Evolutionary conservation across 164 flowering plant species (phyloP), one percentile per base, ranked within the genome.

Genomic region (Vitis rotundifolia): DNA sequence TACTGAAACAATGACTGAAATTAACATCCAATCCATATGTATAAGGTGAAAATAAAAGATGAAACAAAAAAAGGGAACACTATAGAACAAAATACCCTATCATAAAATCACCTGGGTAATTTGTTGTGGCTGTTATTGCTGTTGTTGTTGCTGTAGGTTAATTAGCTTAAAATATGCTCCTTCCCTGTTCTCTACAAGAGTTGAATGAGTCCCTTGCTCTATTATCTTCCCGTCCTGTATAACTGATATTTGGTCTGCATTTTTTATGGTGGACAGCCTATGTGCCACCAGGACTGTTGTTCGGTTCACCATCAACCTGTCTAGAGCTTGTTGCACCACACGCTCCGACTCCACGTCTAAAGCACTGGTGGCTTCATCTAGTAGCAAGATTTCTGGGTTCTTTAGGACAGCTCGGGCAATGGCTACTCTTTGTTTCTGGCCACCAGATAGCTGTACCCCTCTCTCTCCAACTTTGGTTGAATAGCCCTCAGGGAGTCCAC

Each of bases 301-400:
- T 29, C 98, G 74, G 77, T 86, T 90, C 85, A 79, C 82, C 97
- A 90, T 88, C 71, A 96, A 66, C 71, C 91, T 65, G 73, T 93
- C 98, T 6, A 96, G 81, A 0, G 98, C 98, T 72, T 85, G 90
- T 64, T 93, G 99, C 49, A 96, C 99, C 8, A 91, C 70, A 0
- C 94, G 89, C 71, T 96, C 99, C 0, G 98, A 91, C 68, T 93
- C 99, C 29, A 86, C 86, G 54, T 96, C 99, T 0, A 95, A 86
- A 1, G 99, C 99, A 16, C 99, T 95, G 0, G 99, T 95, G 31
- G 99, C 99, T 77, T 96, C 99, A 37, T 93, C 98, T 8, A 96
- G 76, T 0, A 96, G 80, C 73, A 96, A 71, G 52, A 96, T 90
- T 57, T 88, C 91, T 6, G 99, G 98, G 80, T 95, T 89, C 80